Base-by-base conservation (phyloP, 805 yeast species). In the Saccharomycopsis lassenensis region DNA sequence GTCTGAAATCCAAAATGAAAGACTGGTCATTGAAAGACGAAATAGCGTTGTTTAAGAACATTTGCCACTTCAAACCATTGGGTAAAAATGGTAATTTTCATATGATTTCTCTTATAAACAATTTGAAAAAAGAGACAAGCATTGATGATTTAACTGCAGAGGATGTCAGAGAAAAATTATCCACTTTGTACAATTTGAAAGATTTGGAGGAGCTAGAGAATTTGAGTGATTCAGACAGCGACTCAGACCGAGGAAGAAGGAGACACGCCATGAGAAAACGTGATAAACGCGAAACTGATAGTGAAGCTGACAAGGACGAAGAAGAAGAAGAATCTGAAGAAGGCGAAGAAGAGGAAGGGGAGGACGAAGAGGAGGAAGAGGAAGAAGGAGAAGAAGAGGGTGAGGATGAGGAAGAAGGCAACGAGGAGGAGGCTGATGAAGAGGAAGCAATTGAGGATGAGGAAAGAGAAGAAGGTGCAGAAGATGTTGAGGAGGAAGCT, bases 161-260 rank as follows among this genome's bases (percentile, higher is more conserved):
- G 2, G 78, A 77, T 29, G 60, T 80, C 3, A 72, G 80, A 78
- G 63, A 57, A 18, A 75, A 72, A 48, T 60, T 83, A 19, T 56
- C 48, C 1, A 56, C 56, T 23, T 55, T 69, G 24, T 83, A 78
- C 50, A 66, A 81, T 47, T 55, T 81, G 34, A 61, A 65, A 5
- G 71, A 69, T 17, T 57, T 78, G 7, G 85, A 78, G 41, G 67
- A 62, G 19, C 44, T 76, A 16, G 85, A 71, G 40, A 59, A 59
- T 31, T 54, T 50, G 31, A 35, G 35, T 8, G 52, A 48, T 24
- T 40, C 43, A 24, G 55, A 48, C 4, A 49, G 45, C 14, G 56
- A 51, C 24, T 52, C 48, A n/a, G n/a, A n/a, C n/a, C n/a, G n/a
- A n/a, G n/a, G n/a, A n/a, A n/a, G n/a, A n/a, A n/a, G n/a, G n/a